phyloP scores from a whole-genome alignment of 208 protist genomes.

The Borovskyia barvae region DNA sequence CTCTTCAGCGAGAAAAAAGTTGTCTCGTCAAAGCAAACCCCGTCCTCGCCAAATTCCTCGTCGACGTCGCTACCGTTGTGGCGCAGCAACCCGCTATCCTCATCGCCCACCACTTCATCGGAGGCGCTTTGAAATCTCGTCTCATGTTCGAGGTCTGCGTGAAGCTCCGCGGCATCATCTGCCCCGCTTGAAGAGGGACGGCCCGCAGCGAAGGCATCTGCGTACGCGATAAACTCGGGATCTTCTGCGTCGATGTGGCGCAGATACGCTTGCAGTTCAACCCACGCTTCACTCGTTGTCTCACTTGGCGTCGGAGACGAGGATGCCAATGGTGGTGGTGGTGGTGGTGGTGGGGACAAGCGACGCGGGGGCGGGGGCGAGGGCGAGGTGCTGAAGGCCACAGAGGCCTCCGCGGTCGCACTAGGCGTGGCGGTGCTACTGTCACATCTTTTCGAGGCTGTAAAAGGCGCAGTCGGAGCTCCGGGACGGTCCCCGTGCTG shows the following conservation, averaged over 20 bases:
- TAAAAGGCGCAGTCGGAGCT: too few species aligned
- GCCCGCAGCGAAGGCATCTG: background rate
- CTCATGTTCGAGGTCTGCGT: conserved; percentile 9
- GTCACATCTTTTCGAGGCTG: too few species aligned
- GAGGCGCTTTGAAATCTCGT: background rate
- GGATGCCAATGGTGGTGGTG: conserved; percentile 1
- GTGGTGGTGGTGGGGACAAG: background rate
- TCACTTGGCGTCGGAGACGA: background rate
- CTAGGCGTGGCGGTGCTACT: too few species aligned
- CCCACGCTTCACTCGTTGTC: background rate
- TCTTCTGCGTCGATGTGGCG: conserved; percentile 4
- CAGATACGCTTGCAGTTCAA: conserved; percentile 13
- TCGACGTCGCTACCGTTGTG: background rate
- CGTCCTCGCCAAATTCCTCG: conserved; percentile 16
- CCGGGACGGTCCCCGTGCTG: too few species aligned
- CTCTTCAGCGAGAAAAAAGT: too few species aligned
- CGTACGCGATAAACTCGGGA: conserved; percentile 6
- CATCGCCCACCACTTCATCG: background rate
- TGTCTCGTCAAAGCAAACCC: too few species aligned
- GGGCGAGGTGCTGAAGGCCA: background rate
- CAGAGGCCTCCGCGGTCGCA: too few species aligned
- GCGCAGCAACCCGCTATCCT: too few species aligned
- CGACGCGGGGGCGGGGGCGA: background rate
- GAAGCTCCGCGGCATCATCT: conserved; percentile 7
- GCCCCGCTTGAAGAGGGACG: too few species aligned